These are phyloP conservation scores for Candida namnaoensis DNA, from an alignment of 805 yeast species.

Conservation along the genomic window DNA sequence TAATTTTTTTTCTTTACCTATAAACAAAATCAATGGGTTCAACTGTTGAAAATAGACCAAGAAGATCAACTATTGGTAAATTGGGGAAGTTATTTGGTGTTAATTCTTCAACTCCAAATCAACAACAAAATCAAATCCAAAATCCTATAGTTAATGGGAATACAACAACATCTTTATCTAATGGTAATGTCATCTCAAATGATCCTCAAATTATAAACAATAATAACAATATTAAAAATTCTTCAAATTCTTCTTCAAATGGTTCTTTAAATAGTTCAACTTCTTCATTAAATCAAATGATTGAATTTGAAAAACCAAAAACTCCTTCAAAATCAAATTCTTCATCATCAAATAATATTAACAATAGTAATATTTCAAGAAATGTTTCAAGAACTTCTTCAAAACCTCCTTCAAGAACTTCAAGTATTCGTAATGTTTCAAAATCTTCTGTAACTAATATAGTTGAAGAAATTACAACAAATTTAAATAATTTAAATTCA, in stretches of 20 bases:
- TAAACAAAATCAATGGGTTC: conserved; percentile 3
- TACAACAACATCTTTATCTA: too few relatives aligned
- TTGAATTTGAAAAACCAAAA: not conserved
- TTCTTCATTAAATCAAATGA: conserved; percentile 1
- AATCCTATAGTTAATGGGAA: too few relatives aligned
- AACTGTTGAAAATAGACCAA: conserved; percentile 11
- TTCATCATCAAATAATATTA: too few relatives aligned
- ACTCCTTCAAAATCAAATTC: not conserved
- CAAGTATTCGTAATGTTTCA: conserved; percentile 4
- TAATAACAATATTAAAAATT: too few relatives aligned
- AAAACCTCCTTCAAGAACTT: conserved; percentile 8
- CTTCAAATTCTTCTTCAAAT: too few relatives aligned
- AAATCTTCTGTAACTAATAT: not conserved
- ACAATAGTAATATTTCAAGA: not conserved
- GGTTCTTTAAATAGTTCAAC: not conserved
- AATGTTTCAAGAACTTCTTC: conserved; percentile 1
- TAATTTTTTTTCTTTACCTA: too few relatives aligned
- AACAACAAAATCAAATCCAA: too few relatives aligned
- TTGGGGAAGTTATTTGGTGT: conserved; percentile 20
- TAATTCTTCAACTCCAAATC: too few relatives aligned
- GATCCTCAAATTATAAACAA: not conserved
- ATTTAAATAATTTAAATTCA: too few relatives aligned
- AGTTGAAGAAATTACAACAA: too few relatives aligned
- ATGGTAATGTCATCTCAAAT: too few relatives aligned
- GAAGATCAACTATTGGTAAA: conserved; percentile 20